Percentiles rank a stretch among this genome's conserved stretches.
phyloP scores from a whole-genome alignment of 768 basidiomycete genomes.

The Ramaria sp. region DNA sequence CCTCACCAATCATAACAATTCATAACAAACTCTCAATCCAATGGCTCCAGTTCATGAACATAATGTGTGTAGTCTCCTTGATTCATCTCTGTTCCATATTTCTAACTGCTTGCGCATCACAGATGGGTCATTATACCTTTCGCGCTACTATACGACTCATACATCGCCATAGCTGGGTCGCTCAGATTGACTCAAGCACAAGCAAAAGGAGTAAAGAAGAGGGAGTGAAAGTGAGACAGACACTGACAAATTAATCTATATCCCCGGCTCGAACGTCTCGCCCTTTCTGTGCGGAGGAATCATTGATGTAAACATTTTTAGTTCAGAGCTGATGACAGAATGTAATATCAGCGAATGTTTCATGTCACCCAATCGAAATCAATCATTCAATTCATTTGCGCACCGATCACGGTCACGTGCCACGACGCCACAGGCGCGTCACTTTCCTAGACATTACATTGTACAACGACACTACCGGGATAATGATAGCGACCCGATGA shows the following conservation, averaged over 20 bases:
- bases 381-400: no score
- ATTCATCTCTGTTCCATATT: not conserved
- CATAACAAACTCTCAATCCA: not conserved
- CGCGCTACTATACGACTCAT: conserved; percentile 71
- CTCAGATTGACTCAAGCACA: conserved; percentile 31
- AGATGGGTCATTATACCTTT: conserved; percentile 78
- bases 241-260: no score
- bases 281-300: no score
- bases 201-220: not conserved
- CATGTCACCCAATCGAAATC: no score
- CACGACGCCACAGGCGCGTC: not conserved
- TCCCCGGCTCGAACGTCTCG: no score
- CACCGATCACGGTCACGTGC: not conserved
- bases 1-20: not conserved
- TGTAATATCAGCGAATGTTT: no score
- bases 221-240: not conserved
- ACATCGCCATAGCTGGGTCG: conserved; percentile 51
- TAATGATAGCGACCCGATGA: not conserved
- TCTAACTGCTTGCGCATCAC: conserved; percentile 7
- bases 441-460: not conserved
- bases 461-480: not conserved
- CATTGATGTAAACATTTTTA: no score
- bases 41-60: conserved; percentile 60
- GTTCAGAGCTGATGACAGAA: no score
- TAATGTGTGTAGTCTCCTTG: conserved; percentile 40